These are phyloP conservation scores for Skeletonema menzelii DNA, from an alignment of 108 stramenopile species.

Conservation along the genomic window DNA sequence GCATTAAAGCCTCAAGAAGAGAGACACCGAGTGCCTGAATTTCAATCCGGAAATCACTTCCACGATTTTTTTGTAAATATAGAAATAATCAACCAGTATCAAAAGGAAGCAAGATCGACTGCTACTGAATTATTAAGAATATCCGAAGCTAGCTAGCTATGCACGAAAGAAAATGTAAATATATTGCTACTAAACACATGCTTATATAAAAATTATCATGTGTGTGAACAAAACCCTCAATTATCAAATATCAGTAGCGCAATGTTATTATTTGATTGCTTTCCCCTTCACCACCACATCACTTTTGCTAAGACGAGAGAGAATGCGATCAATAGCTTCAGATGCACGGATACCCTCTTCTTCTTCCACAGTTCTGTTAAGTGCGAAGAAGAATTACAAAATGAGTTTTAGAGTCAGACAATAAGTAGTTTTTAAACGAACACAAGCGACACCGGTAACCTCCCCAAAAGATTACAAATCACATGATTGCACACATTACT, in stretches of 20 bases:
- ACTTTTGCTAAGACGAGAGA: slow-evolving; percentile 75
- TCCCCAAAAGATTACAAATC: too few species aligned
- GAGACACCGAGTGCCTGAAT: background rate
- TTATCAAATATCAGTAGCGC: background rate
- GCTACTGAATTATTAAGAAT: too few species aligned
- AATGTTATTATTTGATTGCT: background rate
- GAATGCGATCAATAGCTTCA: slow-evolving; percentile 80
- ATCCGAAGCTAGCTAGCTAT: background rate
- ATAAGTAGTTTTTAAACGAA: background rate
- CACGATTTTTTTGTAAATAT: too few species aligned
- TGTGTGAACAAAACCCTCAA: background rate
- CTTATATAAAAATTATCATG: background rate
- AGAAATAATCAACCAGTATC: too few species aligned
- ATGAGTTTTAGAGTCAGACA: background rate
- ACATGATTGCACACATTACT: too few species aligned
- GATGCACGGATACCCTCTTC: slow-evolving; percentile 86
- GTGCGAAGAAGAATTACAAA: background rate
- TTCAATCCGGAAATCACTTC: too few species aligned
- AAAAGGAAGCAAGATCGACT: too few species aligned
- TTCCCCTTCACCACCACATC: slow-evolving; percentile 49
- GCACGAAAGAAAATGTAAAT: background rate
- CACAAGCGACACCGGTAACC: background rate
- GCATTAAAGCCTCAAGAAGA: background rate
- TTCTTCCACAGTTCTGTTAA: slow-evolving; percentile 66
- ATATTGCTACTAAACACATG: background rate